Evolutionary conservation across 306 rosid species (phyloP).

Genomic region (Senna tora): DNA sequence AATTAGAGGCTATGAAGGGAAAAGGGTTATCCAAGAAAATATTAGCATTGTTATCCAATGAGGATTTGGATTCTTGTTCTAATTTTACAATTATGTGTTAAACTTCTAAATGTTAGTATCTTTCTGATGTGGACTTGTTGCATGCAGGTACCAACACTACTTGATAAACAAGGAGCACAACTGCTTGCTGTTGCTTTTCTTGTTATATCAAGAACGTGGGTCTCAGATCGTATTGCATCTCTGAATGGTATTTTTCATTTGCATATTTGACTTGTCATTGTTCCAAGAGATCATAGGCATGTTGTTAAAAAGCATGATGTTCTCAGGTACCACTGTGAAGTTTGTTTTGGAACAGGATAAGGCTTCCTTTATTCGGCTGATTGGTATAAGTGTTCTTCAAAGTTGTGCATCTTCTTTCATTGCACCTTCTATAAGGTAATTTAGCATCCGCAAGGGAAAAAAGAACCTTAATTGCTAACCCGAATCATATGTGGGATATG

Average conservation of each 20-base stretch:
- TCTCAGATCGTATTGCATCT: slow-evolving; percentile 92
- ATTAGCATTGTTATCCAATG: not conserved
- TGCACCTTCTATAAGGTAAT: slow-evolving; percentile 90
- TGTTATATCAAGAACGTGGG: slow-evolving; percentile 92
- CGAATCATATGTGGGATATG: not conserved
- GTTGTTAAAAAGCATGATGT: slow-evolving; percentile 37
- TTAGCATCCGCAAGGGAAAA: slow-evolving; percentile 21
- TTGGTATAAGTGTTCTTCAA: slow-evolving; percentile 78
- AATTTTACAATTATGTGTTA: not conserved
- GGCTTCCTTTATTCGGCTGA: slow-evolving; percentile 66
- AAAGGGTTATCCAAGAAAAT: too few species aligned
- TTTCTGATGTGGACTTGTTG: slow-evolving; percentile 21
- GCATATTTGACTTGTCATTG: slow-evolving; percentile 14
- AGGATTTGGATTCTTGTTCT: not conserved
- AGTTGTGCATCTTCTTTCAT: slow-evolving; percentile 82
- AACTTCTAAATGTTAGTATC: too few species aligned
- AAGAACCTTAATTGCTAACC: slow-evolving; percentile 11
- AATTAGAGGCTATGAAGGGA: too few species aligned
- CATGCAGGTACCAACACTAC: slow-evolving; percentile 79
- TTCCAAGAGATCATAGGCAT: slow-evolving; percentile 27
- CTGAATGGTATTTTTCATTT: slow-evolving; percentile 63
- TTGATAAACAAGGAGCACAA: slow-evolving; percentile 97
- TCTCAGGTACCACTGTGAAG: slow-evolving; percentile 89
- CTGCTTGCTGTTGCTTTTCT: slow-evolving; percentile 91
- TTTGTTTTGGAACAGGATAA: slow-evolving; percentile 88